Percentiles rank a stretch among this genome's conserved stretches.
Conservation (phyloP, 768 basidiomycete genomes). For the Lentinus brumalis region DNA sequence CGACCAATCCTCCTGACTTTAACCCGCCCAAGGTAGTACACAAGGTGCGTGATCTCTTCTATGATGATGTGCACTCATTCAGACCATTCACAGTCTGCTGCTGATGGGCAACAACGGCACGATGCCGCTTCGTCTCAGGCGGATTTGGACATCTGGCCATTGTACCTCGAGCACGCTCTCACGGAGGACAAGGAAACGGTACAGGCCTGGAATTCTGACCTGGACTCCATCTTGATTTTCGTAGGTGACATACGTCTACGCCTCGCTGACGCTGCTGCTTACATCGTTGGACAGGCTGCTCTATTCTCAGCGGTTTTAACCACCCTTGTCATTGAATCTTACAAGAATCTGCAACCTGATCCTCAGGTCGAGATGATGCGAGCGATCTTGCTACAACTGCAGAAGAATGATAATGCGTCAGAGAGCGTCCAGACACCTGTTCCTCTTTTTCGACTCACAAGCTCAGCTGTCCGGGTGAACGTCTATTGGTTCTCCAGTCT, state of each 20-base stretch:
- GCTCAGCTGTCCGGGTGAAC: constrained; percentile 41
- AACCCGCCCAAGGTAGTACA: too few species aligned
- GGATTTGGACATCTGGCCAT: background rate
- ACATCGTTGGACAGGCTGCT: constrained; percentile 25
- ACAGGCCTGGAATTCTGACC: constrained; percentile 6
- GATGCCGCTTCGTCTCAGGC: too few species aligned
- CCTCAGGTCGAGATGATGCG: constrained; percentile 16
- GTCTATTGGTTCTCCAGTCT: constrained; percentile 43
- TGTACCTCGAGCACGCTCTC: constrained; percentile 7
- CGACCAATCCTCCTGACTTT: too few species aligned
- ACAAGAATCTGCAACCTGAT: constrained; percentile 24
- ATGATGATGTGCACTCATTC: too few species aligned
- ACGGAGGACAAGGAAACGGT: constrained; percentile 4
- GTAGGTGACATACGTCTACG: background rate
- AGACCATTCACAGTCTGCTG: too few species aligned
- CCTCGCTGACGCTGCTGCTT: too few species aligned
- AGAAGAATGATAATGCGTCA: background rate
- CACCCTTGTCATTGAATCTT: constrained; percentile 30
- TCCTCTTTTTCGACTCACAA: constrained; percentile 21
- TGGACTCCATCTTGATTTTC: constrained; percentile 18
- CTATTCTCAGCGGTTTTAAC: constrained; percentile 34
- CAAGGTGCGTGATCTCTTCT: too few species aligned
- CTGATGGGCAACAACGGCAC: too few species aligned
- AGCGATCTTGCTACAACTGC: background rate
- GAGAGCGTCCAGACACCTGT: background rate